phyloP scores from a whole-genome alignment of 2,329 filamentous ascomycete genomes.

The Colletotrichum sp. region DNA sequence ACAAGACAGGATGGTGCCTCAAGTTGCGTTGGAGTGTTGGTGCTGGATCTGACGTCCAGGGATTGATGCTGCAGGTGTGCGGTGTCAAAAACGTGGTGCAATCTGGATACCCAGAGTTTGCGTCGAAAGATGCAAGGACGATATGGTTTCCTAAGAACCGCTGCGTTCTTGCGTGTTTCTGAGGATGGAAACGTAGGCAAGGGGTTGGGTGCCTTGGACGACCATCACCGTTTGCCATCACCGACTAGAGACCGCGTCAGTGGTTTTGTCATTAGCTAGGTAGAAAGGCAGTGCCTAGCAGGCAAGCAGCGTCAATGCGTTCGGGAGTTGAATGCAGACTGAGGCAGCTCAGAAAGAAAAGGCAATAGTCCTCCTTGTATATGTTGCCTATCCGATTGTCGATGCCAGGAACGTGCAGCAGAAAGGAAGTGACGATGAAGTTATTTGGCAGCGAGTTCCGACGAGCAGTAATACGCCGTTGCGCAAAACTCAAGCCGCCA shows the following conservation, averaged over 20 bases:
- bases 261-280: not conserved
- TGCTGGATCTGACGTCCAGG: not conserved
- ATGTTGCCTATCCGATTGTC: not conserved
- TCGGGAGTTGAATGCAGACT: not conserved
- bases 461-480: conserved; percentile 2
- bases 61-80: not conserved
- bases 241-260: not conserved
- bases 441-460: not conserved
- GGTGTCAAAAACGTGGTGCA: not conserved
- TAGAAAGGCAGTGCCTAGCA: not conserved
- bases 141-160: not conserved
- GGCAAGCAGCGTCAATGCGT: not conserved
- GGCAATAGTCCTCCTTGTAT: not conserved
- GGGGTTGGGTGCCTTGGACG: not conserved
- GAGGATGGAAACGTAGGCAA: not conserved
- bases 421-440: not conserved
- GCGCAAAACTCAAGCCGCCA: conserved; percentile 1
- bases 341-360: not conserved
- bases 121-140: not conserved
- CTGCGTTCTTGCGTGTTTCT: not conserved
- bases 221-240: not conserved
- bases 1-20: not conserved
- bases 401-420: not conserved
- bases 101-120: not conserved
- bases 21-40: not conserved